Conservation (phyloP, 768 basidiomycete species). For the Kwoniella pini region DNA sequence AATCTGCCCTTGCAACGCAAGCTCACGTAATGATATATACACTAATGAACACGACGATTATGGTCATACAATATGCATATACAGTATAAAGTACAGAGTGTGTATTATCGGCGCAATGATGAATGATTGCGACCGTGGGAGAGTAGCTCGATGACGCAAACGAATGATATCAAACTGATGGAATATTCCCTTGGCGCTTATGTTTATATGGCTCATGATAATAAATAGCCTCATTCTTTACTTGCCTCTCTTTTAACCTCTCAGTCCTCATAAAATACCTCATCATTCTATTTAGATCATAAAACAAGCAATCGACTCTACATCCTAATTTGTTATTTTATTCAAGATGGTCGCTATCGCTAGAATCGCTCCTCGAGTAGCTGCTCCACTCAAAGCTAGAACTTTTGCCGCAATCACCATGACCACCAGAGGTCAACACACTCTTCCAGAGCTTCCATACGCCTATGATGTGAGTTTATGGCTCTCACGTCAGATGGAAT, state of each 20-base stretch:
- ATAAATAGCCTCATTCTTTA: background rate
- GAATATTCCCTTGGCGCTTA: background rate
- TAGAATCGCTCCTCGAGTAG: conserved; percentile 19
- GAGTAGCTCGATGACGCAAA: background rate
- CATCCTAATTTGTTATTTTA: background rate
- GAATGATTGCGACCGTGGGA: conserved; percentile 6
- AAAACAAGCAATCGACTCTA: background rate
- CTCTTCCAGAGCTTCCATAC: conserved; percentile 75
- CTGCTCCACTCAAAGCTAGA: conserved; percentile 16
- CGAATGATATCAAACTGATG: background rate
- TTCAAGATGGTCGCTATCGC: conserved; percentile 24
- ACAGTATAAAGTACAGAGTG: no score
- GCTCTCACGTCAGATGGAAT: background rate
- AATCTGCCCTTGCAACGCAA: no score
- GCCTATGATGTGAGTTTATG: conserved; percentile 65
- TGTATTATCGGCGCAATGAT: no score
- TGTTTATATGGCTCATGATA: background rate
- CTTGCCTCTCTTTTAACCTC: conserved; percentile 7
- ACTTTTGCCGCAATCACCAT: conserved; percentile 9
- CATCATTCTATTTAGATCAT: background rate
- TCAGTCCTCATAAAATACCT: conserved; percentile 4
- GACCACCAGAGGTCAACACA: conserved; percentile 60
- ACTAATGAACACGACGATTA: background rate
- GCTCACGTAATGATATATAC: no score
- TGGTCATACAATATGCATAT: no score